A percentile compares a stretch with the other conserved stretches of the same genome.
These are phyloP conservation scores for Entomortierella parvispora DNA, from an alignment of 192 early-diverging fungal genomes.

Conservation along the genomic window DNA sequence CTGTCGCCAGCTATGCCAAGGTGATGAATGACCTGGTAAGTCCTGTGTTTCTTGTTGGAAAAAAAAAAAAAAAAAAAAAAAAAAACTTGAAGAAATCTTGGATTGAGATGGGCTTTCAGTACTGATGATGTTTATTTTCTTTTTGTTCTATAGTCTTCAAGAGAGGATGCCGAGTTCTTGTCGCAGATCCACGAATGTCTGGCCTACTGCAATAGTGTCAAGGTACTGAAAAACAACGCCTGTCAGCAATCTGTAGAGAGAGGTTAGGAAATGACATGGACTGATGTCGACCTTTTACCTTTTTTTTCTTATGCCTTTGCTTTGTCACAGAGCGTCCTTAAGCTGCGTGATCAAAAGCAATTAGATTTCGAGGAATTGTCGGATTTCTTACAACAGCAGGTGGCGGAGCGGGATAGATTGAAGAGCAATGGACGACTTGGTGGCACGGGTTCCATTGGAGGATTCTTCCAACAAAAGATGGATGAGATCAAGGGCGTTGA, in stretches of 20 bases:
- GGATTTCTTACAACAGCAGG: constrained; percentile 77
- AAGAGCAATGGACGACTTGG: constrained; percentile 69
- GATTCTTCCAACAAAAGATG: constrained; percentile 87
- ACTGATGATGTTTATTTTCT: not conserved
- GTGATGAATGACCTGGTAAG: constrained; percentile 76
- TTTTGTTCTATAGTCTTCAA: constrained; percentile 38
- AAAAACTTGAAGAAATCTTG: too few species aligned
- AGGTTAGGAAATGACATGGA: not conserved
- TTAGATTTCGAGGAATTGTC: constrained; percentile 92
- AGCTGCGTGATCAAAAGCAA: constrained; percentile 93
- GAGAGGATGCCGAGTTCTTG: constrained; percentile 79
- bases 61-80: not conserved
- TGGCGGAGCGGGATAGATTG: constrained; percentile 77
- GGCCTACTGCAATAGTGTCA: constrained; percentile 79
- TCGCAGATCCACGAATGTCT: constrained; percentile 88
- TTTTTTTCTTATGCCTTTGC: not conserved
- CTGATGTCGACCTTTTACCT: constrained; percentile 16
- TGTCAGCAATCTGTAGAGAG: not conserved
- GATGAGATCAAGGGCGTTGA: constrained; percentile 91
- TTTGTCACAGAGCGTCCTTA: constrained; percentile 71
- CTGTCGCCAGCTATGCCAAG: constrained; percentile 72
- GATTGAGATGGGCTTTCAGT: not conserved
- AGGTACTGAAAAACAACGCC: constrained; percentile 53
- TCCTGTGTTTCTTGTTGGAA: not conserved
- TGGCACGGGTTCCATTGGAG: constrained; percentile 67